Base-by-base conservation (phyloP, 371 early-diverging fungal species). In the Rhizopus arrhizus region DNA sequence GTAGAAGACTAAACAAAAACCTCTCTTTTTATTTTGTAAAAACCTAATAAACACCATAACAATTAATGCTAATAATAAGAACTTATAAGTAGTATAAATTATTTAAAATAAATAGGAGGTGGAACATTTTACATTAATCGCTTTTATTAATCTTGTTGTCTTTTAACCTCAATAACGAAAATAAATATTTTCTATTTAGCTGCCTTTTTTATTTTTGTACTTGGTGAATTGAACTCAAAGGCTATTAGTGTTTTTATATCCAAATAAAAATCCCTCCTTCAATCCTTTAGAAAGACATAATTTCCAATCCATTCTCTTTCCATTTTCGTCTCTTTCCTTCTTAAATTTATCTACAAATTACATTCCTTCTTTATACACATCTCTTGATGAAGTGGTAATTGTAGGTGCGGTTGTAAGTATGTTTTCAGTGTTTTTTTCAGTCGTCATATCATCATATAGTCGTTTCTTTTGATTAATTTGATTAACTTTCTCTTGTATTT, bases 211-310 rank as follows among this genome's bases (percentile, higher is more conserved):
- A 46, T 46, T 46, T 46, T 46, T 46, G 47, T 46, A 46, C 16
- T 16, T 46, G 47, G 16, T 13, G 47, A 46, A 16, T 46, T 46
- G 47, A 16, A 46, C 47, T 22, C 47, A 2, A 46, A 46, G 7
- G 11, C 16, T 46, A n/a, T 46, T 16, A 46, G 47, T 40, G 22
- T 22, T 22, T 22, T 22, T 22, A 35, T 8, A 41, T 13, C 42
- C n/a, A 32, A 15, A 8, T 28, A 53, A 35, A 28, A 54, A 1
- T 41, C 54, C 42, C 56, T 56, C 11, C 56, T 56, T 56, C 56
- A 46, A 56, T 56, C 56, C 29, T 56, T 56, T 15, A 56, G 46
- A 56, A 46, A 56, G 56, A 45, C 46, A 56, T 56, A 45, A 56
- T 16, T 43, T 56, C 46, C 56, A 53, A 22, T 53, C 54, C 5